phyloP scores from a whole-genome alignment of 225 moss, liverwort and hornwort genomes.

The Thuidium tamariscinum region DNA sequence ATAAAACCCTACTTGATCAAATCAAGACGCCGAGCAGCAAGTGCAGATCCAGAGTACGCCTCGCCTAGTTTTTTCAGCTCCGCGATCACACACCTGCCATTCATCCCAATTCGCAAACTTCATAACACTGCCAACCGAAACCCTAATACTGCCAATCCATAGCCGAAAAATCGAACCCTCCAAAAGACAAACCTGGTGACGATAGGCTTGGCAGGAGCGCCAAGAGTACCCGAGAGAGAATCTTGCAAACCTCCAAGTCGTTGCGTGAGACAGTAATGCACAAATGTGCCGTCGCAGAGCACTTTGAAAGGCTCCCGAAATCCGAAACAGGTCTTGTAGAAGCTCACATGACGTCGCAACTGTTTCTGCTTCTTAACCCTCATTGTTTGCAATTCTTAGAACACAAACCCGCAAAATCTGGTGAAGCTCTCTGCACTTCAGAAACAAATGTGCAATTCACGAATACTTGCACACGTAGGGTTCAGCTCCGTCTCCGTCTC shows the following conservation, averaged over 20 bases:
- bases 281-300: slow-evolving; percentile 89
- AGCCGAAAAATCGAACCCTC: not conserved
- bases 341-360: slow-evolving; percentile 67
- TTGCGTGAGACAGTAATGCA: slow-evolving; percentile 53
- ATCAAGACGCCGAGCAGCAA: slow-evolving; percentile 80
- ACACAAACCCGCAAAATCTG: not conserved
- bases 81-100: slow-evolving; percentile 63
- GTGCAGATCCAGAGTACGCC: slow-evolving; percentile 64
- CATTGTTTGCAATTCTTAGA: slow-evolving; percentile 9
- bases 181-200: slow-evolving; percentile 52
- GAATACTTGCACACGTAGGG: not conserved
- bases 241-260: slow-evolving; percentile 62
- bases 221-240: slow-evolving; percentile 45
- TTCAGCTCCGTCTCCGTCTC: not conserved
- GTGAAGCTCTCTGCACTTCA: not conserved
- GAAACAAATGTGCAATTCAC: not conserved
- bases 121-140: not conserved
- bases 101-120: not conserved
- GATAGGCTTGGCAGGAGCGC: slow-evolving; percentile 57
- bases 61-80: slow-evolving; percentile 85
- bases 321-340: slow-evolving; percentile 83
- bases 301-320: slow-evolving; percentile 94
- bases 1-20: slow-evolving; percentile 44
- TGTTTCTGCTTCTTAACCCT: slow-evolving; percentile 95
- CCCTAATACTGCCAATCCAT: not conserved